Conservation (phyloP, 352 stramenopile genomes). For the Phytopythium kandeliae region DNA sequence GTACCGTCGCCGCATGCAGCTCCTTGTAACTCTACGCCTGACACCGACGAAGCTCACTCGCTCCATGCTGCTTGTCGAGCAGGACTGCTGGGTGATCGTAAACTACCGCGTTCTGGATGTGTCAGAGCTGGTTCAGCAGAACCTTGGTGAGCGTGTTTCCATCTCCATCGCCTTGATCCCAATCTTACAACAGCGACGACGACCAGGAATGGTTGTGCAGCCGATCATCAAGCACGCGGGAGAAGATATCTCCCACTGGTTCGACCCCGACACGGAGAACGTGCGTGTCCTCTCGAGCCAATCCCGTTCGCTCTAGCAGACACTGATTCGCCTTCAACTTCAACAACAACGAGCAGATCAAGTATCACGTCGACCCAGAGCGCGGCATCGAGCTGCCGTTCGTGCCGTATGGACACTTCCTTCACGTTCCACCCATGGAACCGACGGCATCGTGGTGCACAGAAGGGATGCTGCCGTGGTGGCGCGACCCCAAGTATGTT, state of each 20-base stretch:
- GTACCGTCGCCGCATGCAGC: too few relatives aligned
- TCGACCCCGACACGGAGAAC: slow-evolving; percentile 66
- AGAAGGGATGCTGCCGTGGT: slow-evolving; percentile 80
- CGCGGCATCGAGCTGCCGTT: slow-evolving; percentile 76
- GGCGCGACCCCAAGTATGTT: slow-evolving; percentile 70
- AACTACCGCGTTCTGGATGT: slow-evolving; percentile 81
- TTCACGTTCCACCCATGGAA: slow-evolving; percentile 83
- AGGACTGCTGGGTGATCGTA: slow-evolving; percentile 80
- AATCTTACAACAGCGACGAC: not conserved
- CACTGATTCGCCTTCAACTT: not conserved
- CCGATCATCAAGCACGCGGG: slow-evolving; percentile 81
- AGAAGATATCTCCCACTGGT: slow-evolving; percentile 91
- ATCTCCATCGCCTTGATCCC: not conserved
- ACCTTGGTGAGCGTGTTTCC: slow-evolving; percentile 28
- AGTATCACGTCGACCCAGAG: slow-evolving; percentile 73
- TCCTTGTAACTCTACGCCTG: too few relatives aligned
- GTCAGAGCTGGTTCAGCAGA: slow-evolving; percentile 59
- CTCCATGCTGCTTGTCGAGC: not conserved
- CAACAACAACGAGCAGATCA: slow-evolving; percentile 43
- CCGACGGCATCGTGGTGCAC: slow-evolving; percentile 74
- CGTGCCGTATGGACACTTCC: slow-evolving; percentile 77
- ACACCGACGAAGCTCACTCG: not conserved
- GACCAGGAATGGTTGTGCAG: slow-evolving; percentile 61
- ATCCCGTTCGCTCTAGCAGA: not conserved
- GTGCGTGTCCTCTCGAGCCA: slow-evolving; percentile 17